Evolutionary conservation across 345 rosid species (phyloP).

Genomic region (Ceriops zippeliana): DNA sequence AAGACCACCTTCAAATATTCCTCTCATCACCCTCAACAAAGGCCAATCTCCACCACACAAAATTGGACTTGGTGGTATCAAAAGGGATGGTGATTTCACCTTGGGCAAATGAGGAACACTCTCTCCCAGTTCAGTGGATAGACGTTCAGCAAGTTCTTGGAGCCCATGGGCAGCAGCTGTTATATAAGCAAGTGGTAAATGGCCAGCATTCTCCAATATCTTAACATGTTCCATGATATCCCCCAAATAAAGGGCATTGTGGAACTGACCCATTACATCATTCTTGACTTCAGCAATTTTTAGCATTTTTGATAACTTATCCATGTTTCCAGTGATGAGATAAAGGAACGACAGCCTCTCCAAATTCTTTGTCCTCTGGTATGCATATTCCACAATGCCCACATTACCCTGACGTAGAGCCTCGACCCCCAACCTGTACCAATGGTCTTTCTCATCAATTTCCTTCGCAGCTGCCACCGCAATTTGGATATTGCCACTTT

Average conservation of each 20-base stretch:
- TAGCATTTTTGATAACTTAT: constrained; percentile 82
- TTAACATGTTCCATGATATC: constrained; percentile 84
- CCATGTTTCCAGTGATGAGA: constrained; percentile 79
- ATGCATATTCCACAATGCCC: constrained; percentile 88
- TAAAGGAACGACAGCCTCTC: constrained; percentile 96
- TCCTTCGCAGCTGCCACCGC: constrained; percentile 96
- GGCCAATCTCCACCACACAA: constrained; percentile 96
- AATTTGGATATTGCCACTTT: constrained; percentile 88
- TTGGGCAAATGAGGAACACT: constrained; percentile 62
- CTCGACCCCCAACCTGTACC: constrained; percentile 91
- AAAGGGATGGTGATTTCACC: constrained; percentile 66
- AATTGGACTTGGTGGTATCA: constrained; percentile 77
- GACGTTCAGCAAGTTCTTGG: constrained; percentile 59
- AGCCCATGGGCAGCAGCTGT: constrained; percentile 85
- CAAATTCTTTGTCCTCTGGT: constrained; percentile 93
- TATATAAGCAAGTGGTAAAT: constrained; percentile 78
- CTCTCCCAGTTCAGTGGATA: constrained; percentile 71
- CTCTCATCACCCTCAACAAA: constrained; percentile 82
- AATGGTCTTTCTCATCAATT: constrained; percentile 91
- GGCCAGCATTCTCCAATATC: constrained; percentile 84
- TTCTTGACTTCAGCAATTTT: constrained; percentile 92
- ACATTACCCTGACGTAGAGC: constrained; percentile 97
- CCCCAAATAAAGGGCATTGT: constrained; percentile 84
- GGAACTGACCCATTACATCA: constrained; percentile 96
- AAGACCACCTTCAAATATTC: constrained; percentile 88